These are phyloP conservation scores for Gossypium laxum DNA, from an alignment of 441 rosid genomes.

Conservation along the genomic window DNA sequence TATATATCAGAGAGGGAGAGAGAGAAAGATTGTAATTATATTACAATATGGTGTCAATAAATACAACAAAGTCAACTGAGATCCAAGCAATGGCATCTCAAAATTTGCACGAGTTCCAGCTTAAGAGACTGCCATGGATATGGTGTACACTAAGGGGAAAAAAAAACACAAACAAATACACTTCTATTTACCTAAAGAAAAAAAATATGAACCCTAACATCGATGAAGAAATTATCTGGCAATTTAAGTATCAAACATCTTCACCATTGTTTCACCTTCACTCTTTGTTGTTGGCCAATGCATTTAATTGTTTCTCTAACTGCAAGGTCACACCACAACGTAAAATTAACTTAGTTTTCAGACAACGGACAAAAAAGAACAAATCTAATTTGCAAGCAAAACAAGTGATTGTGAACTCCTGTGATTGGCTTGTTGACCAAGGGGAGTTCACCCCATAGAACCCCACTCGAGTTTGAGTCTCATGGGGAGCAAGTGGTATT, in stretches of 20 bases:
- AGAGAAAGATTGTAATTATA: background rate
- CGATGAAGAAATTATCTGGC: background rate
- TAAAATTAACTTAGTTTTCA: background rate
- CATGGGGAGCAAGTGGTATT: no score
- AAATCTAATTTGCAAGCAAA: background rate
- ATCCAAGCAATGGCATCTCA: constrained; percentile 28
- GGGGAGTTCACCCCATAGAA: no score
- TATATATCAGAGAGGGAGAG: no score
- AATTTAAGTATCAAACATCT: background rate
- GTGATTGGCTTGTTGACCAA: no score
- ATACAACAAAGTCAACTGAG: constrained; percentile 21
- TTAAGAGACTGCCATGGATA: constrained; percentile 16
- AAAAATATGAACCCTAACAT: background rate
- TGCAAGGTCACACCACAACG: constrained; percentile 21
- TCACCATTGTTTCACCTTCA: constrained; percentile 24
- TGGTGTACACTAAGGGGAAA: constrained; percentile 18
- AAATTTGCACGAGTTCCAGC: constrained; percentile 23
- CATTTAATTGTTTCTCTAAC: constrained; percentile 57
- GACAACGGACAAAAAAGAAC: background rate
- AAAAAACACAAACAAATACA: background rate
- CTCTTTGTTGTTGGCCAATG: constrained; percentile 27
- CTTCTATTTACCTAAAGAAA: background rate
- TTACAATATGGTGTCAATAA: constrained; percentile 24
- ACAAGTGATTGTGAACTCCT: background rate
- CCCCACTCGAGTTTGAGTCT: no score